These are phyloP conservation scores for Suillus fuscotomentosus DNA, from an alignment of 768 basidiomycete species.

Conservation along the genomic window DNA sequence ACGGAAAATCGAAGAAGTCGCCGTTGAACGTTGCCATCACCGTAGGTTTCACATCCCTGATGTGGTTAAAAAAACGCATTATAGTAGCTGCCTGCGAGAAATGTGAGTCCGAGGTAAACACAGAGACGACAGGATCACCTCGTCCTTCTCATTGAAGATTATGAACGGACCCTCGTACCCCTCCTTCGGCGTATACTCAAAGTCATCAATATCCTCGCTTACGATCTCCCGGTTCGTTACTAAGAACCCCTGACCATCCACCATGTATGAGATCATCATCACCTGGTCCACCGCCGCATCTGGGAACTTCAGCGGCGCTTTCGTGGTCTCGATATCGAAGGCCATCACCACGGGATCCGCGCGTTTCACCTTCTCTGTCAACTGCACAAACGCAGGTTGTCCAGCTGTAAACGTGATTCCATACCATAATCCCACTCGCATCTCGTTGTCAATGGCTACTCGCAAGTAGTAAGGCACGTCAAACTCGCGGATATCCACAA, in stretches of 20 bases:
- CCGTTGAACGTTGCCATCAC: slow-evolving; percentile 99
- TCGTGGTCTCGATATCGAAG: slow-evolving; percentile 98
- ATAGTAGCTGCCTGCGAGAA: slow-evolving; percentile 71
- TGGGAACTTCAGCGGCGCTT: slow-evolving; percentile 99
- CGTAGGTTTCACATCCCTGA: slow-evolving; percentile 91
- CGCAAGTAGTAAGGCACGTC: slow-evolving; percentile 98
- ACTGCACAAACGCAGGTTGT: slow-evolving; percentile 65
- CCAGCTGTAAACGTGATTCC: slow-evolving; percentile 80
- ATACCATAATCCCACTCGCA: slow-evolving; percentile 99
- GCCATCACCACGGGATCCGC: slow-evolving; percentile 99
- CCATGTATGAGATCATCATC: slow-evolving; percentile 99
- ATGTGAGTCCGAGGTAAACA: neutral
- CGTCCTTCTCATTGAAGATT: slow-evolving; percentile 91
- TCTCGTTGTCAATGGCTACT: slow-evolving; percentile 98
- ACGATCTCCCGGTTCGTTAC: slow-evolving; percentile 98
- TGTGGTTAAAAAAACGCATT: slow-evolving; percentile 88
- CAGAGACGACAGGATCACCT: slow-evolving; percentile 47
- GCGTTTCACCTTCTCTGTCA: slow-evolving; percentile 90
- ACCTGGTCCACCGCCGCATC: slow-evolving; percentile 96
- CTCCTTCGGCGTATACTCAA: slow-evolving; percentile 98
- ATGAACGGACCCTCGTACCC: slow-evolving; percentile 97
- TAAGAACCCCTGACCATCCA: slow-evolving; percentile 95
- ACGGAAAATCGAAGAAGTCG: slow-evolving; percentile 99
- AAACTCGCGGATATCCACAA: slow-evolving; percentile 93
- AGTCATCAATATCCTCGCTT: slow-evolving; percentile 95